Conservation (phyloP, 108 stramenopile species). For the Stephanodiscus minutulus region DNA sequence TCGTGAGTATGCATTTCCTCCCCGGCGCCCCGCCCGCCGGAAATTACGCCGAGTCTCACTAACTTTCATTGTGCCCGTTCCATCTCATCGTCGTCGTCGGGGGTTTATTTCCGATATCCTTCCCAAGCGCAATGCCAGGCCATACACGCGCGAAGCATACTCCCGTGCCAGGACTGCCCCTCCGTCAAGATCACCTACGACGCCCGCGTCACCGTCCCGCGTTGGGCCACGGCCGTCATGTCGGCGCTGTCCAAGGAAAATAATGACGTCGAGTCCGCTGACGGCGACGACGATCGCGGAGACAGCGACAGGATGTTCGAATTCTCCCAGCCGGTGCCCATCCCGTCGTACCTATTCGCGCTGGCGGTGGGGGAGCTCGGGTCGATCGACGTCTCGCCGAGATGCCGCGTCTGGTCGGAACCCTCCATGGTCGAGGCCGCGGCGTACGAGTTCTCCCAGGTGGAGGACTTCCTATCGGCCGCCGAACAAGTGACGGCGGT, state of each 20-base stretch:
- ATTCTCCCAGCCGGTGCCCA: conserved; percentile 91
- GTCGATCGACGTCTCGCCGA: conserved; percentile 70
- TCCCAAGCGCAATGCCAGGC: conserved; percentile 88
- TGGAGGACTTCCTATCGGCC: conserved; percentile 87
- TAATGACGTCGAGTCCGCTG: conserved; percentile 7
- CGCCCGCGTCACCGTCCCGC: conserved; percentile 83
- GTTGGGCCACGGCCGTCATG: conserved; percentile 94
- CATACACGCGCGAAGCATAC: conserved; percentile 93
- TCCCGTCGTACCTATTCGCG: conserved; percentile 93
- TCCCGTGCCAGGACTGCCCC: conserved; percentile 95
- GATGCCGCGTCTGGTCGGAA: conserved; percentile 93
- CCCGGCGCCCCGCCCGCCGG: neutral
- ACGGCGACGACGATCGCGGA: neutral
- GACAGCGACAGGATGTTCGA: conserved; percentile 37
- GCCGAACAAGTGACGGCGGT: conserved; percentile 78
- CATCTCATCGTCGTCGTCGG: neutral
- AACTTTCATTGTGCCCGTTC: neutral
- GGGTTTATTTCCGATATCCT: neutral
- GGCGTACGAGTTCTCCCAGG: conserved; percentile 94
- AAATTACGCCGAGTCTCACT: neutral
- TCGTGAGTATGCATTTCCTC: neutral
- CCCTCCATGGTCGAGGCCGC: conserved; percentile 88
- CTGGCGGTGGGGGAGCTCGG: conserved; percentile 90
- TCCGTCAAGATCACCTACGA: conserved; percentile 90
- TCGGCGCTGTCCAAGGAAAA: conserved; percentile 69